phyloP scores from a whole-genome alignment of 2,329 filamentous ascomycete genomes.

The Biscogniauxia sp. region DNA sequence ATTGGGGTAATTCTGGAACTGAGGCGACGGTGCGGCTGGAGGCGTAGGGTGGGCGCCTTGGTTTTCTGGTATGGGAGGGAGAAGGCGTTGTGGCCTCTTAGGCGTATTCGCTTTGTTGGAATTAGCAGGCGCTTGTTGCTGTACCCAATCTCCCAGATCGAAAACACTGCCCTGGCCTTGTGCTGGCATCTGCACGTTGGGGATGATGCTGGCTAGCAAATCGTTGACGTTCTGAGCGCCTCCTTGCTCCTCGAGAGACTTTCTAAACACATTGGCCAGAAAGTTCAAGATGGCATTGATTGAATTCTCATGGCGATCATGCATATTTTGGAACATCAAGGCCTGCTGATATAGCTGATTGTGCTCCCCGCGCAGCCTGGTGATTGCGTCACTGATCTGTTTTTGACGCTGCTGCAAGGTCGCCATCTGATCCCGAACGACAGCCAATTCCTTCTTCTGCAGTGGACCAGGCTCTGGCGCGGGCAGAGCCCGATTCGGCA shows the following conservation, averaged over 20 bases:
- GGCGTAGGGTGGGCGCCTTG: conserved; percentile 32
- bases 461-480: conserved; percentile 47
- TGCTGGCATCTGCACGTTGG: conserved; percentile 48
- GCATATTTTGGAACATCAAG: conserved; percentile 82
- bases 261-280: conserved; percentile 92
- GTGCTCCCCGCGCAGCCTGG: conserved; percentile 78
- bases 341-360: conserved; percentile 86
- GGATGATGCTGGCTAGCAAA: conserved; percentile 75
- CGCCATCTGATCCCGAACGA: conserved; percentile 76
- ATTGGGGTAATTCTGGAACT: conserved; percentile 26
- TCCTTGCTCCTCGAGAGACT: conserved; percentile 83
- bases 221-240: conserved; percentile 76
- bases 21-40: conserved; percentile 30
- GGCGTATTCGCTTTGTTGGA: conserved; percentile 39
- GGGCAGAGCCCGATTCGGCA: conserved; percentile 37
- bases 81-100: conserved; percentile 52
- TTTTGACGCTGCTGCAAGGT: conserved; percentile 83
- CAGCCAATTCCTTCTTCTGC: conserved; percentile 70
- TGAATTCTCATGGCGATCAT: conserved; percentile 95
- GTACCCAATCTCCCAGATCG: conserved; percentile 59
- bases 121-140: conserved; percentile 41
- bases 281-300: conserved; percentile 99
- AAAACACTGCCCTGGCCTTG: conserved; percentile 57
- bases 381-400: conserved; percentile 80
- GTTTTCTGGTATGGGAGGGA: conserved; percentile 51